Percentiles rank a stretch among this genome's conserved stretches.
Evolutionary conservation across 1,139 yeast species (phyloP).

Genomic region (Yamadazyma membranifaciens): DNA sequence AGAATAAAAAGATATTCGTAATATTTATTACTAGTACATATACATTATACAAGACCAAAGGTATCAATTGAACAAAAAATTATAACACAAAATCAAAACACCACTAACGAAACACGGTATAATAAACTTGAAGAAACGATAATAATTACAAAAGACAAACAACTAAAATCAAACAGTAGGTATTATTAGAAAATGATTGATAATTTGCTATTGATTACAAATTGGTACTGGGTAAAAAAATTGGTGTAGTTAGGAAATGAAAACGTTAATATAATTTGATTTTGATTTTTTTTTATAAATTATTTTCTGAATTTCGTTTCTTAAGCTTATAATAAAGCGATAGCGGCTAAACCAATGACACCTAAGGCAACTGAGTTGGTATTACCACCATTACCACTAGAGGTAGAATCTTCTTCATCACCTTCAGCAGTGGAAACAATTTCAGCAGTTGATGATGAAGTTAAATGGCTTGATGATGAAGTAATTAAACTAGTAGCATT

Average conservation of each 20-base stretch:
- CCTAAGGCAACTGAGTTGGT: slow-evolving; percentile 33
- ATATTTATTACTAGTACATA: slow-evolving; percentile 13
- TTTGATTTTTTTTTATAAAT: neutral
- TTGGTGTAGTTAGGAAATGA: neutral
- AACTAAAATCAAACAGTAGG: slow-evolving; percentile 2
- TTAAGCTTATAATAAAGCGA: slow-evolving; percentile 40
- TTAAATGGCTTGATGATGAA: slow-evolving; percentile 8
- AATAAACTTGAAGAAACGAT: slow-evolving; percentile 2
- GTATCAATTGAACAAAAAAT: slow-evolving; percentile 1
- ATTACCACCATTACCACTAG: slow-evolving; percentile 26
- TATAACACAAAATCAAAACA: neutral
- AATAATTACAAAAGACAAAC: slow-evolving; percentile 2
- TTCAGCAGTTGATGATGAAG: slow-evolving; percentile 12
- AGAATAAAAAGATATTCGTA: neutral
- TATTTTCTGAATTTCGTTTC: neutral
- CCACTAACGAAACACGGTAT: neutral
- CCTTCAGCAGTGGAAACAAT: slow-evolving; percentile 16
- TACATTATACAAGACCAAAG: slow-evolving; percentile 15
- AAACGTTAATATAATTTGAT: neutral
- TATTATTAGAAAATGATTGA: neutral
- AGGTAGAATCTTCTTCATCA: slow-evolving; percentile 11
- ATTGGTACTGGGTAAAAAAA: neutral
- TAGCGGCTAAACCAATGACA: slow-evolving; percentile 46
- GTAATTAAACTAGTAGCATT: slow-evolving; percentile 12
- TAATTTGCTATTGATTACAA: neutral